Evolutionary conservation across 2,329 filamentous ascomycete species (phyloP).

Genomic region (Diaporthe sp.): DNA sequence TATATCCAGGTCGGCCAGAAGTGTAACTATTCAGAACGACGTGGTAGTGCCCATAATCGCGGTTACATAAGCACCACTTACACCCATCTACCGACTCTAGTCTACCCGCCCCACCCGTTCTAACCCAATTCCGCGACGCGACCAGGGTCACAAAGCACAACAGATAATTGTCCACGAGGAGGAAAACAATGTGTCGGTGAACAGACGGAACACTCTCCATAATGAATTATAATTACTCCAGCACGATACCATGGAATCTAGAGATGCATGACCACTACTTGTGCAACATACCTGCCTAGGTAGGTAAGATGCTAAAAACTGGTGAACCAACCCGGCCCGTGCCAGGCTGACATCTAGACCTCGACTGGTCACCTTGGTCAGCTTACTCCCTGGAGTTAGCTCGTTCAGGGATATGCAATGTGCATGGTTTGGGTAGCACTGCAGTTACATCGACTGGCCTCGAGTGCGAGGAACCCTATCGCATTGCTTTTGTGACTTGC

Average conservation of each 20-base stretch:
- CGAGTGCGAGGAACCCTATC: conserved; percentile 25
- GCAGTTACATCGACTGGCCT: neutral
- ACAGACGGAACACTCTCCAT: neutral
- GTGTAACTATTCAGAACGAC: conserved; percentile 7
- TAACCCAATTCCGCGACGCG: neutral
- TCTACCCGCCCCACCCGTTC: no score
- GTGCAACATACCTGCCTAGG: neutral
- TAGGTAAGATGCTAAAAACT: neutral
- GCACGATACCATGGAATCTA: neutral
- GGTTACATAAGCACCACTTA: neutral
- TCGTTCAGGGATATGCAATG: neutral
- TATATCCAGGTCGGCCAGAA: neutral
- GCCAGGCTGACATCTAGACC: neutral
- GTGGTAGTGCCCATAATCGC: neutral
- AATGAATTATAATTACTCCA: neutral
- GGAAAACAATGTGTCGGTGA: neutral
- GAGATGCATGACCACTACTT: neutral
- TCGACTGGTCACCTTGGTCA: neutral
- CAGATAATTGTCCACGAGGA: neutral
- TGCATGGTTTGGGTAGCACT: neutral
- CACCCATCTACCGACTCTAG: neutral
- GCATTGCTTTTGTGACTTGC: conserved; percentile 9
- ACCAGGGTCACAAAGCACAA: neutral
- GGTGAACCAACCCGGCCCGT: neutral
- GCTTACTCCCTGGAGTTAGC: neutral